Conservation (phyloP, 805 yeast species). For the Candida michaelii region DNA sequence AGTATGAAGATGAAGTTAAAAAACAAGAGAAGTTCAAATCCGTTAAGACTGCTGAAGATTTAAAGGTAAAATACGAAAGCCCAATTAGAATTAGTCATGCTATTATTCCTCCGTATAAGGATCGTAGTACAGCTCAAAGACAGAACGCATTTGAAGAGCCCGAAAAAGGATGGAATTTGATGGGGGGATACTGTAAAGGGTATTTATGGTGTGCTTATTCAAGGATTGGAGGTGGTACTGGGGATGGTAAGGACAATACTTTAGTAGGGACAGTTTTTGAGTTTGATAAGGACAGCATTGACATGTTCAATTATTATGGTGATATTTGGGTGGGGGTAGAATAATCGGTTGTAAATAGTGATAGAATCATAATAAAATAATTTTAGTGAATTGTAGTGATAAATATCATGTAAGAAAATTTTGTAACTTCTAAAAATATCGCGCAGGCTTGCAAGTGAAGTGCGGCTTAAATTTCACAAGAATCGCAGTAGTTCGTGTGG, state of each 20-base stretch:
- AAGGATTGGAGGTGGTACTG: constrained; percentile 45
- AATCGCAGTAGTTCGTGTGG: too few species aligned
- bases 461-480: too few species aligned
- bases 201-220: constrained; percentile 66
- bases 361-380: too few species aligned
- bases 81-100: constrained; percentile 45
- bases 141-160: constrained; percentile 44
- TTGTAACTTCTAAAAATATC: too few species aligned
- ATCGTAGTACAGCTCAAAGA: constrained; percentile 32
- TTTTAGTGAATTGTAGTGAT: not conserved
- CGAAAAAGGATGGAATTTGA: constrained; percentile 51
- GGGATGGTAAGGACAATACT: constrained; percentile 29
- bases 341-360: too few species aligned
- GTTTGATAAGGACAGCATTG: constrained; percentile 28
- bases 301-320: constrained; percentile 46
- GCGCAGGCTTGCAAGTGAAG: too few species aligned
- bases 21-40: constrained; percentile 23
- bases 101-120: constrained; percentile 53
- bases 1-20: constrained; percentile 35
- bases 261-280: constrained; percentile 47
- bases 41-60: constrained; percentile 21
- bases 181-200: constrained; percentile 50
- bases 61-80: constrained; percentile 28
- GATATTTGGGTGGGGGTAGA: constrained; percentile 53
- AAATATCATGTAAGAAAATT: too few species aligned